These are phyloP conservation scores for Phascolomyces articulosus DNA, from an alignment of 371 early-diverging fungal species.

Conservation along the genomic window DNA sequence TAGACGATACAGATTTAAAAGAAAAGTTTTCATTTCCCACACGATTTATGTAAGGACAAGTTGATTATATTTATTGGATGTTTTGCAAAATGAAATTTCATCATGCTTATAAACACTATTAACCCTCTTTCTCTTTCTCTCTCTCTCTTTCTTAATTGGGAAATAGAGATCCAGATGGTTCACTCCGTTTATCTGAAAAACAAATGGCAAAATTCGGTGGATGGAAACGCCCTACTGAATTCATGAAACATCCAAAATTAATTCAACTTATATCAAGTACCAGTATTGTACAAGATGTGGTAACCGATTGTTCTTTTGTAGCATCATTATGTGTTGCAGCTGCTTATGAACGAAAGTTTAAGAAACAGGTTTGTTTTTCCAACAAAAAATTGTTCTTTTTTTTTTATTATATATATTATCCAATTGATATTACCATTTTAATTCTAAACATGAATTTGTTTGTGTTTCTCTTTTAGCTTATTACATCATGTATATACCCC, in stretches of 20 bases:
- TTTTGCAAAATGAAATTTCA: too few species aligned
- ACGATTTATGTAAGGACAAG: slow-evolving; percentile 47
- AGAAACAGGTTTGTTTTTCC: slow-evolving; percentile 58
- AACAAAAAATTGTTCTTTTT: neutral
- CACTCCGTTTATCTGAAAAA: slow-evolving; percentile 71
- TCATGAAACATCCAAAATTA: slow-evolving; percentile 69
- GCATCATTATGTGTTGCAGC: slow-evolving; percentile 89
- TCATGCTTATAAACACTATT: neutral
- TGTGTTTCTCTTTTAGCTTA: slow-evolving; percentile 55
- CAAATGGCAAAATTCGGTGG: slow-evolving; percentile 75
- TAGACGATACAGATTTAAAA: slow-evolving; percentile 60
- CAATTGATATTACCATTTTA: neutral
- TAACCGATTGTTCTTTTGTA: slow-evolving; percentile 94
- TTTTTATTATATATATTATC: slow-evolving; percentile 14
- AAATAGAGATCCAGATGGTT: slow-evolving; percentile 79
- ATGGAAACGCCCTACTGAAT: slow-evolving; percentile 83
- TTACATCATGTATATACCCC: slow-evolving; percentile 88
- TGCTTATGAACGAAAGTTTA: slow-evolving; percentile 78
- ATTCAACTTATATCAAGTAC: slow-evolving; percentile 66
- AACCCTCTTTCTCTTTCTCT: neutral
- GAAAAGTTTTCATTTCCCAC: slow-evolving; percentile 59
- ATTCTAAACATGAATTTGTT: too few species aligned
- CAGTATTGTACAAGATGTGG: slow-evolving; percentile 78
- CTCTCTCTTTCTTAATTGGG: too few species aligned
- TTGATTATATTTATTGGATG: too few species aligned